phyloP scores from a whole-genome alignment of 2,329 filamentous ascomycete species.

The Ophiostoma perfectum region DNA sequence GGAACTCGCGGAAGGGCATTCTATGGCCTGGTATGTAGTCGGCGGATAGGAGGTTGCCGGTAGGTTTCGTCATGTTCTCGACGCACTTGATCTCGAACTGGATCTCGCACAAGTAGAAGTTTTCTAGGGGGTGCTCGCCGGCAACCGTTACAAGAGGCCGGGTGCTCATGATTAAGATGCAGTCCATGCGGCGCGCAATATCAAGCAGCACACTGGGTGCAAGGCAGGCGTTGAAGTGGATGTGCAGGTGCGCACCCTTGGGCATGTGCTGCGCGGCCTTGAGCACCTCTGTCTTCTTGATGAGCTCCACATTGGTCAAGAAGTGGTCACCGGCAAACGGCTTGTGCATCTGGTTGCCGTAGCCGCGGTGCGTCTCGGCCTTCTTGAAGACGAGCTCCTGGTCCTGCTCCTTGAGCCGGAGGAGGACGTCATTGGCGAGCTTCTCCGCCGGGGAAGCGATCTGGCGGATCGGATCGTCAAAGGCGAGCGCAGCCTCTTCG shows the following conservation, averaged over 20 bases:
- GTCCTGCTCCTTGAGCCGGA: conserved; percentile 37
- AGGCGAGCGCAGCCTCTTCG: conserved; percentile 37
- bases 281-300: conserved; percentile 53
- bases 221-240: conserved; percentile 74
- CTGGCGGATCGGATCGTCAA: conserved; percentile 37
- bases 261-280: conserved; percentile 55
- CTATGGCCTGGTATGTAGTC: conserved; percentile 39
- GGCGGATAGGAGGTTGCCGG: conserved; percentile 43
- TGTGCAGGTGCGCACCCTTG: conserved; percentile 67
- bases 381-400: conserved; percentile 34
- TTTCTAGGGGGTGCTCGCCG: conserved; percentile 24
- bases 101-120: conserved; percentile 53
- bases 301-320: conserved; percentile 49
- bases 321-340: conserved; percentile 53
- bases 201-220: conserved; percentile 54
- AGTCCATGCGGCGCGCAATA: conserved; percentile 49
- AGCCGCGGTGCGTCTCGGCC: conserved; percentile 34
- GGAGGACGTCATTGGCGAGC: conserved; percentile 39
- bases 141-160: conserved; percentile 40
- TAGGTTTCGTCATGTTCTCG: conserved; percentile 32
- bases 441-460: conserved; percentile 35
- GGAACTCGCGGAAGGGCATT: conserved; percentile 43
- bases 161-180: conserved; percentile 66
- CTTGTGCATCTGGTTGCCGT: conserved; percentile 41
- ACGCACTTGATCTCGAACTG: conserved; percentile 51